Base-by-base conservation (phyloP, 1,139 yeast species). In the Suhomyces yuchorum region DNA sequence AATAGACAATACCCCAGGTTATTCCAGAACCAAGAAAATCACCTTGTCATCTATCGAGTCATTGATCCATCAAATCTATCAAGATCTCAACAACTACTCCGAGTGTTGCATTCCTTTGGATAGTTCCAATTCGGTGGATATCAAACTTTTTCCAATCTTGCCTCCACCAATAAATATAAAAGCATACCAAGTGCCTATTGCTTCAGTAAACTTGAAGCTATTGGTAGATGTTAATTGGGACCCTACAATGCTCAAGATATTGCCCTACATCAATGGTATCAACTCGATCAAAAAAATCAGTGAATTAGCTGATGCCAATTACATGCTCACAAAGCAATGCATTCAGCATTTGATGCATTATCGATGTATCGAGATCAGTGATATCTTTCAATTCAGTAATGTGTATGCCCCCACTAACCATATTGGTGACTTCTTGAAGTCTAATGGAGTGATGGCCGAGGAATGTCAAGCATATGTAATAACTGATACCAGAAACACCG, bases 51-150 rank as follows among this genome's bases (percentile, higher is more conserved):
- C 91, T 2, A 82, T 93, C 43, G 89, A 86, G 56, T 87, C 90
- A 53, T 73, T 93, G 48, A 82, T 93, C 32, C 91, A 90, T 62
- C 97, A 95, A 62, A 81, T 95, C 17, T 91, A 79, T 60, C 97
- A 91, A 64, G 99, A 95, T 65, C 75, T 95, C 57, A 95, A 93
- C 67, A 90, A 88, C 61, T 93, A 91, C 66, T 89, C 97, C 0
- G 99, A 95, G 63, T 95, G 99, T 67, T 81, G 92, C 65, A 92
- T 95, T 26, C 97, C 98, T 0, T 81, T 93, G 42, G 97, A 93
- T 60, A 85, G 84, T 42, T 86, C 96, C 22, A 93, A 89, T 62
- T 85, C 95, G 2, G 89, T 93, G 32, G 96, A 95, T 66, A 90
- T 95, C 61, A 95, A 93, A 63, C 72, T 95, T 5, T 90, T 95